Evolutionary conservation across 1,139 yeast species (phyloP).

Genomic region (Hanseniaspora uvarum): DNA sequence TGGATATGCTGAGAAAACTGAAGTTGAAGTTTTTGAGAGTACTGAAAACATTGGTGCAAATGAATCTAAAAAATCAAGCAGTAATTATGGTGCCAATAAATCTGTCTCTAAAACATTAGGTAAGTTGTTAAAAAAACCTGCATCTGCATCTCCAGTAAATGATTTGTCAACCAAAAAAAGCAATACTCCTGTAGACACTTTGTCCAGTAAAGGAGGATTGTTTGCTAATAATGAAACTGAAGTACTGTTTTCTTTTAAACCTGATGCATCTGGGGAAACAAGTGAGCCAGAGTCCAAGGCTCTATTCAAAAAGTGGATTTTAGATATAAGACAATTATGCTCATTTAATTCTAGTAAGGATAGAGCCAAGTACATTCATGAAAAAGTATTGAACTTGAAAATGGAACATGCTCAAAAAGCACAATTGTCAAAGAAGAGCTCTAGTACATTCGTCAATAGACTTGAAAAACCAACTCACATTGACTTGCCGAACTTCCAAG

Average conservation of each 20-base stretch:
- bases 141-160: background rate
- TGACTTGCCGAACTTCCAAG: background rate
- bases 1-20: slow-evolving; percentile 1
- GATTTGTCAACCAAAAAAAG: background rate
- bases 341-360: slow-evolving; percentile 31
- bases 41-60: slow-evolving; percentile 34
- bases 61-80: background rate
- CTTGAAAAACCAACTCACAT: slow-evolving; percentile 12
- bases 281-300: slow-evolving; percentile 32
- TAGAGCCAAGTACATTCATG: slow-evolving; percentile 31
- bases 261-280: slow-evolving; percentile 22
- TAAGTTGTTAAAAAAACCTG: slow-evolving; percentile 13
- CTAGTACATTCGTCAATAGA: background rate
- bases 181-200: background rate
- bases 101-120: slow-evolving; percentile 10
- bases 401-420: slow-evolving; percentile 13
- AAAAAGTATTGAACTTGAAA: slow-evolving; percentile 23
- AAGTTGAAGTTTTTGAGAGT: slow-evolving; percentile 22
- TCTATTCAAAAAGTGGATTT: slow-evolving; percentile 37
- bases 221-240: slow-evolving; percentile 5
- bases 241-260: slow-evolving; percentile 27
- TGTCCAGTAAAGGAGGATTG: background rate
- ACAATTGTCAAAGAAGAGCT: background rate
- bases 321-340: slow-evolving; percentile 37
- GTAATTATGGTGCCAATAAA: background rate